phyloP scores from a whole-genome alignment of 495 filamentous ascomycete genomes.

The Tuber borchii region DNA sequence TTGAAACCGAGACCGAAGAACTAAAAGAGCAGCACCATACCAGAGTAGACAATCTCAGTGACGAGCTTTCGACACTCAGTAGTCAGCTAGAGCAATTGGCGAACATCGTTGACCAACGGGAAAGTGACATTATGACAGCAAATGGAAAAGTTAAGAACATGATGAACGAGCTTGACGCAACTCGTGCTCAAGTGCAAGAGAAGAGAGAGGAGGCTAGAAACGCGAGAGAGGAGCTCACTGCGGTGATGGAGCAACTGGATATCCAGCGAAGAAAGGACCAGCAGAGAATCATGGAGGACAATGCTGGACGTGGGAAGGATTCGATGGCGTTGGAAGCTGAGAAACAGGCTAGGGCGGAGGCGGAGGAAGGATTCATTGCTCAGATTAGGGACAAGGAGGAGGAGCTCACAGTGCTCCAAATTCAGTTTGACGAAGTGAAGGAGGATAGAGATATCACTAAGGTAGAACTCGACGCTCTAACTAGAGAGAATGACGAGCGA shows the following conservation, averaged over 20 bases:
- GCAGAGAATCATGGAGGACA: slow-evolving; percentile 41
- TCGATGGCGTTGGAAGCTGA: slow-evolving; percentile 45
- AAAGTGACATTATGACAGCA: slow-evolving; percentile 28
- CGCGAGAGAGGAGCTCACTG: slow-evolving; percentile 46
- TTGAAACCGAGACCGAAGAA: slow-evolving; percentile 18
- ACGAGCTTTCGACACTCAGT: slow-evolving; percentile 28
- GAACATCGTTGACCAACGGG: slow-evolving; percentile 29
- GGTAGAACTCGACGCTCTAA: slow-evolving; percentile 31
- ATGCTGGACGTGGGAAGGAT: slow-evolving; percentile 27
- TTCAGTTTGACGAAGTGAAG: slow-evolving; percentile 47
- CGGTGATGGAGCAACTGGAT: slow-evolving; percentile 49
- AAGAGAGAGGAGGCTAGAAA: slow-evolving; percentile 19
- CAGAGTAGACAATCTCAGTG: slow-evolving; percentile 20
- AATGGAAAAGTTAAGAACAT: slow-evolving; percentile 30
- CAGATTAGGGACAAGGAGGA: slow-evolving; percentile 44
- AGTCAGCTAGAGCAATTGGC: slow-evolving; percentile 33
- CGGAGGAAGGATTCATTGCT: slow-evolving; percentile 50
- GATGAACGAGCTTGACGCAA: slow-evolving; percentile 30
- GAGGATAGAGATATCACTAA: slow-evolving; percentile 45
- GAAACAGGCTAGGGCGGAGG: slow-evolving; percentile 55
- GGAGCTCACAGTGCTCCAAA: slow-evolving; percentile 50
- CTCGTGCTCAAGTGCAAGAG: slow-evolving; percentile 23
- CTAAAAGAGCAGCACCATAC: slow-evolving; percentile 22
- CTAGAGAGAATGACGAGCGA: slow-evolving; percentile 24
- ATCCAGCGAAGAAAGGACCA: slow-evolving; percentile 45